Percentiles rank a stretch among this genome's conserved stretches.
Evolutionary conservation across 306 rosid species (phyloP).

Genomic region (Medicago truncatula): MtrunA17r5.0-ANR NC_053046.1:30482001-30482500

Average conservation of each 20-base stretch:
- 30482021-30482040: constrained; percentile 21
- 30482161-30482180: neutral
- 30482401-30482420: too few species aligned
- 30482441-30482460: too few species aligned
- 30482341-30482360: too few species aligned
- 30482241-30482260: constrained; percentile 13
- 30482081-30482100: constrained; percentile 9
- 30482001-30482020: constrained; percentile 12
- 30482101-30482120: neutral
- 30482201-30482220: neutral
- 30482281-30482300: too few species aligned
- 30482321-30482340: neutral
- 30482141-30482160: neutral
- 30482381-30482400: too few species aligned
- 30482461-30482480: too few species aligned
- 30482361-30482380: too few species aligned
- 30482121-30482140: neutral
- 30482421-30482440: too few species aligned
- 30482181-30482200: constrained; percentile 30
- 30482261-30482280: constrained; percentile 6
- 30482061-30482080: constrained; percentile 8
- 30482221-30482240: too few species aligned
- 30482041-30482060: constrained; percentile 4
- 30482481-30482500: too few species aligned
- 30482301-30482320: neutral